Evolutionary conservation across 176 grass and related monocot species (phyloP), one percentile per base, ranked within the genome.

Genomic region (Musa schizocarpa): DNA sequence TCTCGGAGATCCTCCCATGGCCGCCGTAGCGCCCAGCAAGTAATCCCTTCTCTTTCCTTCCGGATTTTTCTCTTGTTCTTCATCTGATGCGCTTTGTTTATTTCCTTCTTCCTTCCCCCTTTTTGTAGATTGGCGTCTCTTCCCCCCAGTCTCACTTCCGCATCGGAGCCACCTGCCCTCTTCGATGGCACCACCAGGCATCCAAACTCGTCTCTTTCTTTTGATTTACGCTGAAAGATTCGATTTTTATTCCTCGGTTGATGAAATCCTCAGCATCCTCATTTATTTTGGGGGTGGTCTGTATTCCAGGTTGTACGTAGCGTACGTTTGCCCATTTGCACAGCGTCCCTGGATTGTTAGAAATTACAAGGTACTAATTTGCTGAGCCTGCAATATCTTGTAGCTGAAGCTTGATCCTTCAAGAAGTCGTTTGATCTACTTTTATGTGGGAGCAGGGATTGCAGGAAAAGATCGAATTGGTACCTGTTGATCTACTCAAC

Each of bases 171-270:
- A 1, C 86, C 82, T 77, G 29, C 78, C 16, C 54, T 91, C 52
- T 96, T 96, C 76, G 92, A 96, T 29, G 86, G 92, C 58, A 87
- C 84, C 24, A 87, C 84, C 79, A 89, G 92, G 92, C 86, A 73
- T n/a, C 57, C 3, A 24, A 43, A 49, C 71, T 55, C 12, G 54
- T 27, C 5, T 64, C 2, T 21, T 50, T 52, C 21, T 55, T 63
- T 22, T 2, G 23, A 43, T 68, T 50, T 53, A 2, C 65, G 19
- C 13, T 3, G 9, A 1, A 24, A 2, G 34, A 48, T 65, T 23
- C 34, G 4, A 43, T 24, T 22, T 26, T 64, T 78, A 43, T 43
- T 5, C 34, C 34, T 29, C 8, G 43, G 29, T 81, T 20, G 16
- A 25, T 75, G 34, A 43, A 43, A 43, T 43, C 34, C 50, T 54